These are phyloP conservation scores for Neonectria coccinea DNA, from an alignment of 2,329 filamentous ascomycete genomes.

Conservation along the genomic window DNA sequence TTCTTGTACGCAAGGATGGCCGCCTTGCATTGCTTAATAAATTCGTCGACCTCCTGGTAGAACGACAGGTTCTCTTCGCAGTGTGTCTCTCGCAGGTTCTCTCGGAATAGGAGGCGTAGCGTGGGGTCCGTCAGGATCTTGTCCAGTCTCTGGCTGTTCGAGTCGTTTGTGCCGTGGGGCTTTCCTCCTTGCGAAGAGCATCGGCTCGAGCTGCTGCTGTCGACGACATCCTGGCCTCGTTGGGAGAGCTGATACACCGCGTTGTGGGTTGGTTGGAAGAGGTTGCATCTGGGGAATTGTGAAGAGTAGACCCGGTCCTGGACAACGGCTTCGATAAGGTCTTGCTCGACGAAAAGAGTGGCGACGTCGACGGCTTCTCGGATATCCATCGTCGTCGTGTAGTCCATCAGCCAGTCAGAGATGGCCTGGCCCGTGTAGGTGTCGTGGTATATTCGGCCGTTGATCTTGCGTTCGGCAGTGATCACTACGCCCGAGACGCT, in stretches of 20 bases:
- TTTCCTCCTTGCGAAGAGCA: slow-evolving; percentile 68
- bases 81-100: slow-evolving; percentile 93
- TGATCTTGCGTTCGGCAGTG: slow-evolving; percentile 84
- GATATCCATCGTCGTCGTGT: slow-evolving; percentile 91
- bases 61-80: slow-evolving; percentile 98
- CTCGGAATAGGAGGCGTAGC: slow-evolving; percentile 87
- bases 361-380: slow-evolving; percentile 87
- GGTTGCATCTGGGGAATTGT: slow-evolving; percentile 68
- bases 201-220: slow-evolving; percentile 63
- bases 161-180: slow-evolving; percentile 76
- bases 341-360: slow-evolving; percentile 85
- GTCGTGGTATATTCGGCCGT: slow-evolving; percentile 80
- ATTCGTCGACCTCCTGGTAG: slow-evolving; percentile 93
- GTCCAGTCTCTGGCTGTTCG: slow-evolving; percentile 92
- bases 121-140: slow-evolving; percentile 93
- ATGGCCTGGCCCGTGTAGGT: slow-evolving; percentile 91
- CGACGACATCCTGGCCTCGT: slow-evolving; percentile 78
- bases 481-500: slow-evolving; percentile 72
- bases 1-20: slow-evolving; percentile 71
- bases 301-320: slow-evolving; percentile 75
- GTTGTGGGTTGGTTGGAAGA: slow-evolving; percentile 88
- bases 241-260: slow-evolving; percentile 86
- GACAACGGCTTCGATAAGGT: slow-evolving; percentile 80
- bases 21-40: slow-evolving; percentile 74
- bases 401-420: slow-evolving; percentile 96